phyloP scores from a whole-genome alignment of 2,329 filamentous ascomycete species.

The Claviceps pusilla region DNA sequence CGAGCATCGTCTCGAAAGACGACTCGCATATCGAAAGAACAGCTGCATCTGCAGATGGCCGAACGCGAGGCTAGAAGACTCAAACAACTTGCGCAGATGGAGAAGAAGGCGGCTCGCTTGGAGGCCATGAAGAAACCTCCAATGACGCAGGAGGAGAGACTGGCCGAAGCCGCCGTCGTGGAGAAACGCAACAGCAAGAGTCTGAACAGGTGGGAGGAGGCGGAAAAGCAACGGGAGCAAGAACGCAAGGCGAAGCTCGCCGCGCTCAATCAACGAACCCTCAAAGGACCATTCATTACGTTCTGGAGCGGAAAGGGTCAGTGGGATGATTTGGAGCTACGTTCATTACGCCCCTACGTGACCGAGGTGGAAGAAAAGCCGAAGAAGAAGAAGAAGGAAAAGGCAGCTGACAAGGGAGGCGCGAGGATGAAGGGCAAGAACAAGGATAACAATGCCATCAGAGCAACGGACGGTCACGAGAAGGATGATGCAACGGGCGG shows the following conservation, averaged over 20 bases:
- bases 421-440: constrained; percentile 16
- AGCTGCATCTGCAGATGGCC: constrained; percentile 55
- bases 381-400: constrained; percentile 43
- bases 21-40: constrained; percentile 44
- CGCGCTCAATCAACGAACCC: constrained; percentile 70
- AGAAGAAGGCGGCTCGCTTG: constrained; percentile 52
- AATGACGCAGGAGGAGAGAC: constrained; percentile 74
- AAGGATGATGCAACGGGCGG: not conserved
- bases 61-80: constrained; percentile 56
- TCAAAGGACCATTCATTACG: constrained; percentile 78
- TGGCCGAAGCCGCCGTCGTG: constrained; percentile 67
- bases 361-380: constrained; percentile 47
- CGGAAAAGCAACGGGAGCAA: constrained; percentile 76
- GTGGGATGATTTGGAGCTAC: constrained; percentile 62
- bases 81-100: constrained; percentile 54
- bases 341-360: constrained; percentile 51
- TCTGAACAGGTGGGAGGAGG: constrained; percentile 84
- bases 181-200: constrained; percentile 83
- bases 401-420: constrained; percentile 17
- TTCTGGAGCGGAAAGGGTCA: constrained; percentile 87
- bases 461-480: constrained; percentile 6
- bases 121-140: constrained; percentile 62
- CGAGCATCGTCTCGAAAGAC: constrained; percentile 44
- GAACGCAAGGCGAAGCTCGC: constrained; percentile 71
- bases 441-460: constrained; percentile 9